A percentile compares a stretch with the other conserved stretches of the same genome.
These are phyloP conservation scores for Cystobasidium tubakii DNA, from an alignment of 768 basidiomycete species.

Conservation along the genomic window DNA sequence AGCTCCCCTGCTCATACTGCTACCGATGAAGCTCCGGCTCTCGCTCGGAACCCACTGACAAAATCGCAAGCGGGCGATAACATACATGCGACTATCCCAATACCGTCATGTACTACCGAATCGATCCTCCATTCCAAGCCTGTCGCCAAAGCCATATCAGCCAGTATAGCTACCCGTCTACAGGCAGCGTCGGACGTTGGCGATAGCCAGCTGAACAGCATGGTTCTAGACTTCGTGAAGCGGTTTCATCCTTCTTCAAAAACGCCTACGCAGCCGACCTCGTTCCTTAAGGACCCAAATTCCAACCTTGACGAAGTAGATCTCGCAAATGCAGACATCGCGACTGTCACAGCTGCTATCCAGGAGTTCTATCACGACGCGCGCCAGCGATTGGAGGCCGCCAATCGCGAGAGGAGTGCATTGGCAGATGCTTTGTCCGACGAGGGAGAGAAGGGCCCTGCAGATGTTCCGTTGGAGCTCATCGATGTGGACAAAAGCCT, in stretches of 20 bases:
- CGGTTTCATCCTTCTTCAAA: constrained; percentile 61
- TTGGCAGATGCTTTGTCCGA: constrained; percentile 49
- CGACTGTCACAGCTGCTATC: constrained; percentile 46
- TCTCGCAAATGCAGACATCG: constrained; percentile 39
- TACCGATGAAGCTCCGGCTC: neutral
- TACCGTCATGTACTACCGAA: constrained; percentile 13
- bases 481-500: constrained; percentile 60
- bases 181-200: neutral
- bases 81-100: constrained; percentile 12
- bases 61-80: neutral
- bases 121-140: constrained; percentile 48
- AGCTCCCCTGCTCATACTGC: constrained; percentile 54
- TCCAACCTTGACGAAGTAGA: constrained; percentile 22
- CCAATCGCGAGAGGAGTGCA: constrained; percentile 44
- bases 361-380: constrained; percentile 42
- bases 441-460: constrained; percentile 46
- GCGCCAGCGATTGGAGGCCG: constrained; percentile 53
- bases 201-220: neutral
- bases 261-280: constrained; percentile 37
- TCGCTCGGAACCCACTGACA: neutral
- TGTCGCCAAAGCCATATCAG: constrained; percentile 22
- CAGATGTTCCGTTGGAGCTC: constrained; percentile 48
- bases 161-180: constrained; percentile 6
- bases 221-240: constrained; percentile 48
- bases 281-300: neutral